Evolutionary conservation across 1,284 basidiomycete species (phyloP).

Genomic region (Cutaneotrichosporon dermatis): DNA sequence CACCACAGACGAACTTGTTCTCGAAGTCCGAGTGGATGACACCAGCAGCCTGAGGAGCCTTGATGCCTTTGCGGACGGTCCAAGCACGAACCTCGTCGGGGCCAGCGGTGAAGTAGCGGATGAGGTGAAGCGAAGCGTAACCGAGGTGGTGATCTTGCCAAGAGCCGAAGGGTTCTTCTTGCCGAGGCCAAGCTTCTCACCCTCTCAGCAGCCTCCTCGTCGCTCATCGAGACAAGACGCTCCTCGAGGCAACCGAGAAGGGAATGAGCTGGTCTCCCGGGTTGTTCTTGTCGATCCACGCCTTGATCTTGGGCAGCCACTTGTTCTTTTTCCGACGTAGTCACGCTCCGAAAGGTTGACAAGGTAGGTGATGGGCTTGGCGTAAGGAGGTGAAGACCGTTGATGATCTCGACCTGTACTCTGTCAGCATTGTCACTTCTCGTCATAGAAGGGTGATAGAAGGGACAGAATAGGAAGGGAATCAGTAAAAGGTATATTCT

Average conservation of each 20-base stretch:
- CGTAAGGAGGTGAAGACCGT: conserved; percentile 87
- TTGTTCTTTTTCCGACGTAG: conserved; percentile 99
- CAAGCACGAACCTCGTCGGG: conserved; percentile 96
- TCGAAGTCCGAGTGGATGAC: conserved; percentile 74
- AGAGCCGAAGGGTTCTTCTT: conserved; percentile 58
- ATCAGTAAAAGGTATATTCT: conserved; percentile 35
- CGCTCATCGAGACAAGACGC: conserved; percentile 64
- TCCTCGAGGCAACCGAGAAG: conserved; percentile 97
- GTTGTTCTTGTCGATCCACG: conserved; percentile 97
- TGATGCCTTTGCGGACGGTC: conserved; percentile 91
- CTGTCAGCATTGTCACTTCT: conserved; percentile 8
- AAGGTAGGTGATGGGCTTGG: conserved; percentile 96
- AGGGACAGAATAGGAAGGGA: conserved; percentile 8
- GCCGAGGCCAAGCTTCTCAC: conserved; percentile 55
- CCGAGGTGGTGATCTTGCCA: conserved; percentile 87
- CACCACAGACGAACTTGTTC: conserved; percentile 99
- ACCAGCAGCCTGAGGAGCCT: conserved; percentile 95
- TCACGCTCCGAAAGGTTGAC: conserved; percentile 96
- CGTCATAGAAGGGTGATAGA: not conserved
- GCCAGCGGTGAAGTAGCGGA: conserved; percentile 95
- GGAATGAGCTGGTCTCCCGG: conserved; percentile 94
- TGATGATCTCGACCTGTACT: conserved; percentile 87
- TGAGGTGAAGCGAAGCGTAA: conserved; percentile 80
- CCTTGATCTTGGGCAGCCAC: conserved; percentile 98
- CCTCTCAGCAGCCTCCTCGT: conserved; percentile 70